Percentiles rank a stretch among this genome's conserved stretches.
Evolutionary conservation across 164 flowering plant genomes (phyloP).

Genomic region (Magnolia sinica): DNA sequence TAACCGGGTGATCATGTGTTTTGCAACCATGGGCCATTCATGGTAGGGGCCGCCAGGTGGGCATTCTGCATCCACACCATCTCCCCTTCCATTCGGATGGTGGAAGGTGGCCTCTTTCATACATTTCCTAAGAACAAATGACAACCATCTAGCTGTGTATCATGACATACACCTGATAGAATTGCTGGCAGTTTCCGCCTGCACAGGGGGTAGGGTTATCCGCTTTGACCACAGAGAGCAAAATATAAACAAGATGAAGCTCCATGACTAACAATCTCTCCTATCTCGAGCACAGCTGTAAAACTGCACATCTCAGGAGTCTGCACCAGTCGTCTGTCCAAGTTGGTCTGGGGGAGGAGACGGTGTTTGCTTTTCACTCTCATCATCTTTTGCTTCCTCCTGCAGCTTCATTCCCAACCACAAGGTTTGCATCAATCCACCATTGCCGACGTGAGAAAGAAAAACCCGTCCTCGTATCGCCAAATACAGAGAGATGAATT

Average conservation of each 20-base stretch:
- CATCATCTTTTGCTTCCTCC: constrained; percentile 11
- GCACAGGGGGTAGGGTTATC: not conserved
- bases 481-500: constrained; percentile 29
- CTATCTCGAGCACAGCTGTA: not conserved
- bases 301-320: not conserved
- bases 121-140: not conserved
- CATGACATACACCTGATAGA: not conserved
- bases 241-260: not conserved
- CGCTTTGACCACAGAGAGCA: not conserved
- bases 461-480: constrained; percentile 23
- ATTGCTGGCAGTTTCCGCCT: not conserved
- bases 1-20: too few relatives aligned
- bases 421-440: constrained; percentile 62
- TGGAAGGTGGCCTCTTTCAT: too few relatives aligned
- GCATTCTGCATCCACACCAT: too few relatives aligned
- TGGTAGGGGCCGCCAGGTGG: too few relatives aligned
- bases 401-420: constrained; percentile 43
- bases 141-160: too few relatives aligned
- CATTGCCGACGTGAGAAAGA: constrained; percentile 57
- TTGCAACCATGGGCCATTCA: too few relatives aligned
- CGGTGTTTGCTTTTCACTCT: not conserved
- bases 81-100: too few relatives aligned
- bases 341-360: not conserved
- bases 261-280: not conserved
- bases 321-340: too few relatives aligned